Evolutionary conservation across 1,284 basidiomycete genomes (phyloP).

Genomic region (Cerioporus squamosus): DNA sequence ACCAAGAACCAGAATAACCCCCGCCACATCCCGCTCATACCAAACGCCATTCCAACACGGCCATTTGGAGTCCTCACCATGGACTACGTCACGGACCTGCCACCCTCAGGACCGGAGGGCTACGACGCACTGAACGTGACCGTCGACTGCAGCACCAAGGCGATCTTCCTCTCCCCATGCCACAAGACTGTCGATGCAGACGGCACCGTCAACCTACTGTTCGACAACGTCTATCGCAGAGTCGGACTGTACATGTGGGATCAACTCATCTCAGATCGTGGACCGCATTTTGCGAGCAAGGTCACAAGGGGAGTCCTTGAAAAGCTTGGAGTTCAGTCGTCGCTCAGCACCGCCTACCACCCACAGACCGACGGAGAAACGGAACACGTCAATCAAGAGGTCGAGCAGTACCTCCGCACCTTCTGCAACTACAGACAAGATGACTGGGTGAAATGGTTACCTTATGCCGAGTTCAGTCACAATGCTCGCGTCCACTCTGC

Average conservation of each 20-base stretch:
- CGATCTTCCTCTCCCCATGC: too few species aligned
- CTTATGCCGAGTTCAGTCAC: constrained; percentile 30
- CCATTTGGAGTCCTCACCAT: too few species aligned
- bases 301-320: constrained; percentile 34
- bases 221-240: too few species aligned
- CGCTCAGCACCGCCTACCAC: constrained; percentile 31
- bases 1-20: too few species aligned
- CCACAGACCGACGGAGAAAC: constrained; percentile 37
- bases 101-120: too few species aligned
- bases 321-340: constrained; percentile 23
- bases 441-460: constrained; percentile 34
- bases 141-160: too few species aligned
- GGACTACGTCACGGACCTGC: too few species aligned
- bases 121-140: too few species aligned
- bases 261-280: constrained; percentile 39
- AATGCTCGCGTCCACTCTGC: constrained; percentile 26
- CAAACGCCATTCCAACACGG: too few species aligned
- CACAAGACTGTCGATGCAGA: too few species aligned
- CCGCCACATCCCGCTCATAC: too few species aligned
- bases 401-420: constrained; percentile 28
- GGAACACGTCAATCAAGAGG: constrained; percentile 34
- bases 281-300: constrained; percentile 36
- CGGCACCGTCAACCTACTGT: too few species aligned
- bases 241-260: not conserved
- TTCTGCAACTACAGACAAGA: constrained; percentile 31